phyloP scores from a whole-genome alignment of 768 basidiomycete species.

The Tubosaeta sp. region DNA sequence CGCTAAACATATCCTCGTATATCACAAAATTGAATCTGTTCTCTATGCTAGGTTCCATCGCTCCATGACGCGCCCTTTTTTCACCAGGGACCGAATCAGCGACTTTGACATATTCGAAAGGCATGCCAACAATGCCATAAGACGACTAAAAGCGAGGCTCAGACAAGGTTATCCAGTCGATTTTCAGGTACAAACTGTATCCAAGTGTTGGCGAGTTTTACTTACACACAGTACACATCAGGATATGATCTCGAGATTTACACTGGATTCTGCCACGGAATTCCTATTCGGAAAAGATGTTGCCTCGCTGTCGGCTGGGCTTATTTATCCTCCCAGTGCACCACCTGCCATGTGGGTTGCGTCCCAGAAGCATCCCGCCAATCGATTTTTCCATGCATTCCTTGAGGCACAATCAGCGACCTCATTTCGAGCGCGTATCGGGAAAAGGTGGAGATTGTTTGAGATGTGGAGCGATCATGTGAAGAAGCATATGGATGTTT shows the following conservation, averaged over 20 bases:
- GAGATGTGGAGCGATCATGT: constrained; percentile 52
- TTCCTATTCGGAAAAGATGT: constrained; percentile 53
- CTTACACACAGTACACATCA: constrained; percentile 13
- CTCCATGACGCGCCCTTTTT: constrained; percentile 58
- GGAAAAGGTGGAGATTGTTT: constrained; percentile 13
- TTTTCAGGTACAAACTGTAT: constrained; percentile 41
- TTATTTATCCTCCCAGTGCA: constrained; percentile 42
- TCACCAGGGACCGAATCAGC: constrained; percentile 48
- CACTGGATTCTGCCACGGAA: constrained; percentile 54
- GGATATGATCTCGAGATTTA: constrained; percentile 55
- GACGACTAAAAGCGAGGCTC: constrained; percentile 39
- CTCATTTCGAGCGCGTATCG: constrained; percentile 37
- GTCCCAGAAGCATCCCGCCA: constrained; percentile 15
- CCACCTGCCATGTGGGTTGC: background rate
- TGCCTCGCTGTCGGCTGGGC: constrained; percentile 41
- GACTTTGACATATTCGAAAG: constrained; percentile 55
- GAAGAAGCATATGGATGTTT: constrained; percentile 40
- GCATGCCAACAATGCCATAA: constrained; percentile 47
- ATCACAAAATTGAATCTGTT: background rate
- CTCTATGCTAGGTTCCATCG: constrained; percentile 47
- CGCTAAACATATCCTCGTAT: background rate
- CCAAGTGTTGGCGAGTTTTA: background rate
- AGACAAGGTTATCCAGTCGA: constrained; percentile 48
- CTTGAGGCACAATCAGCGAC: constrained; percentile 41
- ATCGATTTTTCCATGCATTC: constrained; percentile 39